phyloP scores from a whole-genome alignment of 768 basidiomycete species.

The Amanita phalloides region DNA sequence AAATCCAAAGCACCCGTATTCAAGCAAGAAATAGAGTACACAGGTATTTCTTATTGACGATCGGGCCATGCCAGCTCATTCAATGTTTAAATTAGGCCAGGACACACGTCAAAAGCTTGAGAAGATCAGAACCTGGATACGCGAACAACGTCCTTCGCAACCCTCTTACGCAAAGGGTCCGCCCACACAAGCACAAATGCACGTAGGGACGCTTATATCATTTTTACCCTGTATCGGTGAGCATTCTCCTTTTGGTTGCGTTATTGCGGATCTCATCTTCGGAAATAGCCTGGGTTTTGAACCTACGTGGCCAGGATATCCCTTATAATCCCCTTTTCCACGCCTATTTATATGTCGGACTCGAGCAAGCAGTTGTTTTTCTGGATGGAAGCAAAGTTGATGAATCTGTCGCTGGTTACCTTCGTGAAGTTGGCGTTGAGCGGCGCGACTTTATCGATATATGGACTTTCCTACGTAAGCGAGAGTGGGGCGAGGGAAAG shows the following conservation, averaged over 20 bases:
- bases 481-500: conserved; percentile 76
- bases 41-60: conserved; percentile 26
- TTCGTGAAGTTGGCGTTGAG: conserved; percentile 45
- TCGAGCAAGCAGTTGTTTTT: conserved; percentile 60
- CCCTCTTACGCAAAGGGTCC: conserved; percentile 53
- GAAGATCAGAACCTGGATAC: conserved; percentile 63
- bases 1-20: conserved; percentile 58
- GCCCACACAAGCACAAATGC: conserved; percentile 49
- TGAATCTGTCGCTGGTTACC: conserved; percentile 44
- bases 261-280: conserved; percentile 1
- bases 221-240: conserved; percentile 63
- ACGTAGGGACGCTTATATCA: conserved; percentile 58
- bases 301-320: conserved; percentile 83
- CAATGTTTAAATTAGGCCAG: conserved; percentile 25
- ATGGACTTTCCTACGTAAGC: conserved; percentile 65
- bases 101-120: conserved; percentile 63
- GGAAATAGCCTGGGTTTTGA: conserved; percentile 67
- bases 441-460: conserved; percentile 63
- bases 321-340: conserved; percentile 91
- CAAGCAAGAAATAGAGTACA: conserved; percentile 61
- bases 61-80: neutral
- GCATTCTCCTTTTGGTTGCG: conserved; percentile 12
- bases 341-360: conserved; percentile 69
- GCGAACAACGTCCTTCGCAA: conserved; percentile 41
- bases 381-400: conserved; percentile 59